Evolutionary conservation across 352 stramenopile genomes (phyloP), one percentile per base, ranked within the genome.

Genomic region (Globisporangium paddicum): DNA sequence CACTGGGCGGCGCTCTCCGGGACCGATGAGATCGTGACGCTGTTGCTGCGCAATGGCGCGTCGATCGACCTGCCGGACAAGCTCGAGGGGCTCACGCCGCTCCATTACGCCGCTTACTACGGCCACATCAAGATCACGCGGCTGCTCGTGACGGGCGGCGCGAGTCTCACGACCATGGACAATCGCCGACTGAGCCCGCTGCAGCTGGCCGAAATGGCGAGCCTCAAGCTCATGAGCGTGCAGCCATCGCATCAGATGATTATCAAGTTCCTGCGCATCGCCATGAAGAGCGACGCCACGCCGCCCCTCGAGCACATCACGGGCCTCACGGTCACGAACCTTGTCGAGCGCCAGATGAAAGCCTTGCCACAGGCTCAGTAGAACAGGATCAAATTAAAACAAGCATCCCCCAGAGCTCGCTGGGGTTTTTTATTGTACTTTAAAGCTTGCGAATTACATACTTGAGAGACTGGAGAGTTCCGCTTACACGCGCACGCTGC

Each of bases 181-280:
- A 67, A 78, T 11, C 69, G 81, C 35, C 86, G 79, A 55, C 67
- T 91, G 55, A 90, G 86, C 40, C 69, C 83, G 25, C 62, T 93
- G 28, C 83, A 93, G 37, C 52, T 91, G 7, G 77, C 77, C 0
- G 83, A 93, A 50, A 90, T 89, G 72, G 83, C 79, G 21, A 87
- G 73, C 47, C 76, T 93, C 32, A 86, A 84, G 56, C 60, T 89
- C n/a, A 63, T 71, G 14, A 93, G 75, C 62, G 80, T 89, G 38
- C 79, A 90, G 58, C 83, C 83, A n/a, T 87, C 79, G 19, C 83
- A 93, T 47, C 81, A 90, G 45, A 88, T 93, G 77, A 88, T 93
- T 67, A 79, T 87, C 57, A 89, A 89, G 58, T 90, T 87, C 54
- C 55, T 93, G n/a, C 81, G 83, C 38, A 77, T 82, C 25, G 69